Base-by-base conservation (phyloP, 2,329 filamentous ascomycete species). In the Sporothrix sp. region DNA sequence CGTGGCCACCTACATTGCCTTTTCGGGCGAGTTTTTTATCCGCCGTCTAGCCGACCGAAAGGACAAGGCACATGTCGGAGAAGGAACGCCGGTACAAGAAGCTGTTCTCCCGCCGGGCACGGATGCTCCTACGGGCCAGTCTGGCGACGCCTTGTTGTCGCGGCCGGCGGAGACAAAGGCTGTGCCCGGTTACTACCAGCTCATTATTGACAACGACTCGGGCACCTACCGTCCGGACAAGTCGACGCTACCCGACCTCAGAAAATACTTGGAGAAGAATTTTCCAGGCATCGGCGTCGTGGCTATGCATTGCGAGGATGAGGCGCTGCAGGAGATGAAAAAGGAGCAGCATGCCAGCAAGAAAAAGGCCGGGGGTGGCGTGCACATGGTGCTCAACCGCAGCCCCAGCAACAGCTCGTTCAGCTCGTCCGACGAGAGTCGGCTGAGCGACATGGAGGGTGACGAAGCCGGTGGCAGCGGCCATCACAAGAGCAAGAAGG, bases 171-270 rank as follows among this genome's bases (percentile, higher is more conserved):
- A n/a, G n/a, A n/a, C n/a, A n/a, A n/a, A n/a, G n/a, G n/a, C n/a
- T n/a, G n/a, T 74, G 51, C 76, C 70, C n/a, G 62, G 65, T 48
- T 73, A 74, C 62, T 97, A 95, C 65, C 85, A 95, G 63, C 77
- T 97, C 8, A 73, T 93, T 56, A 96, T 97, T 61, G 91, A 97
- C 70, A 97, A 97, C 61, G 91, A 95, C 66, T 88, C 83, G 50
- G 91, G 91, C 10, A 97, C 91, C 0, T 97, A 97, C 65, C 79
- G 91, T 0, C 91, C 91, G 0, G 88, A 94, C 61, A 84, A 85
- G 51, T 75, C 81, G 10, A 73, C 87, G 9, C 75, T 97, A 1
- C 85, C 86, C 0, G 64, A 82, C 1, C 72, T 97, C 1, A 81
- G 83, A 48, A 62, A 71, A 10, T 95, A 88, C 62, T 67, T 97